Evolutionary conservation across 2,329 filamentous ascomycete species (phyloP), one percentile per base, ranked within the genome.

Genomic region (Pseudogymnoascus sp.): DNA sequence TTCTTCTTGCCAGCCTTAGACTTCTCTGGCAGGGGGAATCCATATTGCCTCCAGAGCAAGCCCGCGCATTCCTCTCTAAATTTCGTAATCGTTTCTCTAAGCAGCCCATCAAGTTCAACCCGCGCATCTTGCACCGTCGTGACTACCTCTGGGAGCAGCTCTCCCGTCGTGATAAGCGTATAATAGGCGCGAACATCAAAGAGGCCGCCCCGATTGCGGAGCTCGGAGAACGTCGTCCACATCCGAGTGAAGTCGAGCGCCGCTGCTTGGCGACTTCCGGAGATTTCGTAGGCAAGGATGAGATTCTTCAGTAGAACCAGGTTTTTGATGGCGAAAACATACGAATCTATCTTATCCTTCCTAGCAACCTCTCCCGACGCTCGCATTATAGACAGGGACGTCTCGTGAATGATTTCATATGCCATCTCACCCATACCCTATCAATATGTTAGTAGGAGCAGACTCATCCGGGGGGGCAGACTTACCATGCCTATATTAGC

Each of bases 301-400:
- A 97, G 91, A 73, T 97, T 96, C 76, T 97, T 97, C 61, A 99
- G 84, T 60, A 97, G 88, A 60, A 99, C 88, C 1, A 99, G 83
- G 73, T 99, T 96, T 70, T 93, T 95, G 70, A 99, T 88, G 71
- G 97, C 87, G 76, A 99, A 99, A 4, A 99, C 82, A 68, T 96
- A 90, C 0, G 89, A 84, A 72, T 97, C 92, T 6, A 88, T 82
- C 63, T 86, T 83, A 68, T 96, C 88, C 65, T 84, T 84, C 5
- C 82, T 78, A 68, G 92, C 89, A 68, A 96, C 88, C 65, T 84
- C 84, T 5, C 82, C 78, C 68, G 92, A 89, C 29, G 91, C 93
- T 60, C 87, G 83, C 67, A 92, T 85, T 17, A 99, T 83, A 3
- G 93, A 92, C 61, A 88, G 78, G 0, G 93, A 97, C 1, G 93